Evolutionary conservation across 2,329 filamentous ascomycete genomes (phyloP).

Genomic region (Leptographium procerum): DNA sequence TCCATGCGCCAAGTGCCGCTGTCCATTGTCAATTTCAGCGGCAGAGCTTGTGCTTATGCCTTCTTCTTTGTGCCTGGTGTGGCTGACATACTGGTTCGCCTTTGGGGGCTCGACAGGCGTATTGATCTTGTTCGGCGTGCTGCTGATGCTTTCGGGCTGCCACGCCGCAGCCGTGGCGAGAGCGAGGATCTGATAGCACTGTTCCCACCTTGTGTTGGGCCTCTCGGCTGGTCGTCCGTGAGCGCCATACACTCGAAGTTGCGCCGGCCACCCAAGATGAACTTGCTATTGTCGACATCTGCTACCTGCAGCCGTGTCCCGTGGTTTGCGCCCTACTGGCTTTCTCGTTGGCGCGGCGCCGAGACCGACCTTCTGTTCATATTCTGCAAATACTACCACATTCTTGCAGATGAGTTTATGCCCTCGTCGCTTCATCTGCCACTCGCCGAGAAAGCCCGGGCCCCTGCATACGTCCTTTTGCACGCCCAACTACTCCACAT

Average conservation of each 20-base stretch:
- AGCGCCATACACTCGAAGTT: slow-evolving; percentile 42
- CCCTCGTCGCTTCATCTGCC: slow-evolving; percentile 36
- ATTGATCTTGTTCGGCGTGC: slow-evolving; percentile 59
- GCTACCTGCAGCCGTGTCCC: slow-evolving; percentile 41
- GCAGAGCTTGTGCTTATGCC: slow-evolving; percentile 82
- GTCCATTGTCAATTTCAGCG: slow-evolving; percentile 72
- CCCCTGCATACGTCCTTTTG: slow-evolving; percentile 68
- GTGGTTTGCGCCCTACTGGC: slow-evolving; percentile 71
- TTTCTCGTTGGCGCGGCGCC: slow-evolving; percentile 72
- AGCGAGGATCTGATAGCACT: slow-evolving; percentile 54
- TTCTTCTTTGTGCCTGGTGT: slow-evolving; percentile 88
- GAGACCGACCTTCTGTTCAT: slow-evolving; percentile 88
- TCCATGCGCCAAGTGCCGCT: slow-evolving; percentile 56
- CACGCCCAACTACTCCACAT: slow-evolving; percentile 72
- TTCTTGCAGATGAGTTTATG: slow-evolving; percentile 64
- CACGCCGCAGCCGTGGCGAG: slow-evolving; percentile 41
- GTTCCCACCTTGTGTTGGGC: slow-evolving; percentile 57
- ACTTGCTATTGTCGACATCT: slow-evolving; percentile 33
- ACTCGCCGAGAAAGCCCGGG: slow-evolving; percentile 45
- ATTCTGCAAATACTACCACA: slow-evolving; percentile 79
- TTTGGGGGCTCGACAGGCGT: slow-evolving; percentile 57
- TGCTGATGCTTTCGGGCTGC: slow-evolving; percentile 55
- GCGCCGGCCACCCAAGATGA: slow-evolving; percentile 45
- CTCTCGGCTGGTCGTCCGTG: slow-evolving; percentile 44
- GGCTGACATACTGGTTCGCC: slow-evolving; percentile 67